phyloP scores from a whole-genome alignment of 2,329 filamentous ascomycete species.

The Phyllosticta citrichinensis region DNA sequence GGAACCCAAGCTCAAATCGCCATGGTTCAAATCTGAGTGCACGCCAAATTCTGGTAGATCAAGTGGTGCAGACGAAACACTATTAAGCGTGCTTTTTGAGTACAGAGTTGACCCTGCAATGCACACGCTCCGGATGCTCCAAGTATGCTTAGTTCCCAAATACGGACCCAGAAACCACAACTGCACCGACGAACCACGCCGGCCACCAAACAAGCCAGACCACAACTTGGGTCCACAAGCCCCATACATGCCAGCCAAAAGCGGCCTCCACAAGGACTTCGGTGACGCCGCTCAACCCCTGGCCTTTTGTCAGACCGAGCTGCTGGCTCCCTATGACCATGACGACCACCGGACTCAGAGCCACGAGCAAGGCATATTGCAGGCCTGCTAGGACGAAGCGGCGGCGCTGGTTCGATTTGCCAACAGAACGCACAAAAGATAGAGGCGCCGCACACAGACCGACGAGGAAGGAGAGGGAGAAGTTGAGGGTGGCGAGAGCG shows the following conservation, averaged over 20 bases:
- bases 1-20: too few relatives aligned
- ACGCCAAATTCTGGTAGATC: too few relatives aligned
- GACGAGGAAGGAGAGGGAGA: conserved; percentile 77
- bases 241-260: conserved; percentile 83
- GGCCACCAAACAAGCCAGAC: conserved; percentile 97
- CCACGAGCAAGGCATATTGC: conserved; percentile 16
- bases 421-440: conserved; percentile 51
- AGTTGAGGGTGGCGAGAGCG: conserved; percentile 89
- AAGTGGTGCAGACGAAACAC: too few relatives aligned
- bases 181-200: conserved; percentile 61
- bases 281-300: conserved; percentile 26
- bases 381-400: conserved; percentile 11
- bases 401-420: neutral
- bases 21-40: too few relatives aligned
- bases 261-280: conserved; percentile 61
- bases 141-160: neutral
- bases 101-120: neutral
- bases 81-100: too few relatives aligned
- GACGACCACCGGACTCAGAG: conserved; percentile 25
- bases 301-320: conserved; percentile 22
- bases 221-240: conserved; percentile 78
- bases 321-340: conserved; percentile 18
- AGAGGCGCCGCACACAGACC: conserved; percentile 71
- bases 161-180: conserved; percentile 16
- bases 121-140: neutral